These are phyloP conservation scores for Anthracocystis panici-leucophaei DNA, from an alignment of 1,284 basidiomycete genomes.

Conservation along the genomic window DNA sequence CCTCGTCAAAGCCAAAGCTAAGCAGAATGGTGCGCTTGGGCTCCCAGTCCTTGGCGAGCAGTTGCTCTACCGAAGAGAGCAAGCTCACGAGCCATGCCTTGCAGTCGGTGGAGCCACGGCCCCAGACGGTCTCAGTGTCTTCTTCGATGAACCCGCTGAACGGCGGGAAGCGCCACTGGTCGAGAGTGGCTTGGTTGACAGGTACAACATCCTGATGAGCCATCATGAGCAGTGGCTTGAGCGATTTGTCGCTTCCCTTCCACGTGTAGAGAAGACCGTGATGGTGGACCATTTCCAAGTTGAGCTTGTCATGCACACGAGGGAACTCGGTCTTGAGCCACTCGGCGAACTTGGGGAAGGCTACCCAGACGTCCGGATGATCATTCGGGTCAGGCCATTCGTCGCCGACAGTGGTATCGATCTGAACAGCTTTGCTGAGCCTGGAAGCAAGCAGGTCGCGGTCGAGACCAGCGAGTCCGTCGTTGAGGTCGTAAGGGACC, in stretches of 20 bases:
- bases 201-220: constrained; percentile 74
- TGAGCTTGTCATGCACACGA: constrained; percentile 42
- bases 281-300: constrained; percentile 73
- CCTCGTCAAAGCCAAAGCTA: constrained; percentile 80
- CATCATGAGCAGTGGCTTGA: constrained; percentile 78
- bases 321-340: constrained; percentile 56
- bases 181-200: constrained; percentile 72
- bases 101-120: constrained; percentile 68
- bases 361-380: constrained; percentile 44
- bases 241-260: constrained; percentile 74
- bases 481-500: constrained; percentile 39
- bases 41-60: constrained; percentile 70
- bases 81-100: constrained; percentile 72
- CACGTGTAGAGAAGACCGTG: constrained; percentile 78
- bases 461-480: constrained; percentile 38
- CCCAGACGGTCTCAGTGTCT: constrained; percentile 73
- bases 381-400: constrained; percentile 52
- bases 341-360: constrained; percentile 53
- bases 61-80: constrained; percentile 72
- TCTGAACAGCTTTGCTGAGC: constrained; percentile 58
- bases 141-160: constrained; percentile 72
- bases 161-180: constrained; percentile 73
- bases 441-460: constrained; percentile 40
- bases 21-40: constrained; percentile 73
- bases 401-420: constrained; percentile 61